phyloP scores from a whole-genome alignment of 2,329 filamentous ascomycete genomes.

The Alternaria viburni region DNA sequence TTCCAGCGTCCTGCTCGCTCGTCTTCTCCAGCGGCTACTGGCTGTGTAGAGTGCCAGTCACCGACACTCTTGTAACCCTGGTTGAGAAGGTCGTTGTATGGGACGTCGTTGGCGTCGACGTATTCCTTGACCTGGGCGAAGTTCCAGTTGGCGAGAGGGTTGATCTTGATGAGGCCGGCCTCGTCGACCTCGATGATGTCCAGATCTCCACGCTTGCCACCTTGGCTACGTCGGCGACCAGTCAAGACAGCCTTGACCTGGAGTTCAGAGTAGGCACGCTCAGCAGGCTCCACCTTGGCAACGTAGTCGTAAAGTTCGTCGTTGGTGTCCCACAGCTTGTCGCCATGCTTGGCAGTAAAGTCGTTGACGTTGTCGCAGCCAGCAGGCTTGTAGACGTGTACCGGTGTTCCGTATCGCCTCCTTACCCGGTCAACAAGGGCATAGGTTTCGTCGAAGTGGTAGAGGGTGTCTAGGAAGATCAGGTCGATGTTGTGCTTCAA shows the following conservation, averaged over 20 bases:
- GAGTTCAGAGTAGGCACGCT: conserved; percentile 87
- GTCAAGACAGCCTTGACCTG: conserved; percentile 90
- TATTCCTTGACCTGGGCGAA: conserved; percentile 91
- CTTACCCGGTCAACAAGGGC: conserved; percentile 69
- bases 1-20: conserved; percentile 98
- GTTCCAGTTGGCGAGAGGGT: conserved; percentile 92
- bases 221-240: conserved; percentile 88
- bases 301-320: conserved; percentile 94
- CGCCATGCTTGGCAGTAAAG: conserved; percentile 83
- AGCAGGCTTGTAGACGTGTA: conserved; percentile 90
- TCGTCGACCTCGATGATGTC: conserved; percentile 94
- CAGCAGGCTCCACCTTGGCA: conserved; percentile 95
- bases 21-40: conserved; percentile 89
- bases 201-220: conserved; percentile 87
- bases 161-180: conserved; percentile 92
- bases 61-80: conserved; percentile 97
- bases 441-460: conserved; percentile 60
- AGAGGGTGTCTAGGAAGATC: conserved; percentile 62
- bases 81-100: conserved; percentile 91
- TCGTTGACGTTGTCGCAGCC: conserved; percentile 74
- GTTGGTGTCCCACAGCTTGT: conserved; percentile 82
- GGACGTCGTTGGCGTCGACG: conserved; percentile 83
- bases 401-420: conserved; percentile 74
- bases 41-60: conserved; percentile 95
- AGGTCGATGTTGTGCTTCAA: conserved; percentile 61